Evolutionary conservation across 352 stramenopile species (phyloP), one percentile per base, ranked within the genome.

Genomic region (Vaucheria bursata): DNA sequence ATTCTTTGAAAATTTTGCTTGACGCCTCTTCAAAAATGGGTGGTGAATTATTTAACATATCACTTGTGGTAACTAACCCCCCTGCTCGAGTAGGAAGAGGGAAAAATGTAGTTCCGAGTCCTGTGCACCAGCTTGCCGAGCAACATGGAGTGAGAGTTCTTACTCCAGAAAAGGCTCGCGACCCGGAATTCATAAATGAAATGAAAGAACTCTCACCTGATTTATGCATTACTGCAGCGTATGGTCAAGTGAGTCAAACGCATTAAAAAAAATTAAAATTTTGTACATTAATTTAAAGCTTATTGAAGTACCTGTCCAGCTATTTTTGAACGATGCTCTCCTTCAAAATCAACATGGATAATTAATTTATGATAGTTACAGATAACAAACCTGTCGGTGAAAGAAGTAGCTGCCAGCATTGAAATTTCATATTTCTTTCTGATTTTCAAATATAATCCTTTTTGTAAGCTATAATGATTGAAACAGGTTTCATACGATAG

Each of bases 161-260:
- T 6, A 89, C 77, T 69, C 90, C 90, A 5, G 87, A 90, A 69
- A 92, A 88, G 59, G 83, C 88, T 49, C 88, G 88, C 39, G 87
- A 93, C 80, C 53, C 78, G 0, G 84, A 88, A 31, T 94, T 94
- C 85, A 74, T 94, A 32, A 79, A 87, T 39, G 64, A 73, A 32
- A 76, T 87, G 29, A 71, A 90, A 35, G 75, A 87, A 32, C 71
- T 93, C 1, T 77, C 85, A 52, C 88, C 88, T 31, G 90, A 94
- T 84, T 79, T 94, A 32, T 94, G 88, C 78, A 89, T 94, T 65
- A 94, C 90, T 0, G 90, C 90, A 8, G 90, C 90, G 0, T 94
- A 93, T 80, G 90, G 90, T 3, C 65, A 72, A 35, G 65, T 72
- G 31, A 32, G 12, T 3, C 39, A 12, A 50, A 12, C 12, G 5